phyloP scores from a whole-genome alignment of 306 rosid species.

The Citrullus mucosospermus region DNA sequence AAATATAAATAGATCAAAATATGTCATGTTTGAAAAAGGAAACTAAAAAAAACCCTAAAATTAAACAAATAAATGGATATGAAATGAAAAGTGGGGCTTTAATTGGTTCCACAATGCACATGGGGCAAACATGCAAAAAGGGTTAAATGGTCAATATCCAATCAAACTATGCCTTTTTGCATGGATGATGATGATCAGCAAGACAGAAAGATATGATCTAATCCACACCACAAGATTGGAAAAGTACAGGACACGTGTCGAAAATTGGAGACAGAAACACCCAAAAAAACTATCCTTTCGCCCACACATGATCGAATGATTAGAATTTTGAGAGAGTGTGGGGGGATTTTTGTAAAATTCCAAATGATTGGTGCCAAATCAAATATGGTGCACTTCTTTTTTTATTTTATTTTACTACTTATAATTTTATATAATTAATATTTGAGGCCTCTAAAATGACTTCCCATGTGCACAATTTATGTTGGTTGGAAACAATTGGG shows the following conservation, averaged over 20 bases:
- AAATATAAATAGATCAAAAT: too few species aligned
- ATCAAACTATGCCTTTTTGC: slow-evolving; percentile 10
- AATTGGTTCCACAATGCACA: slow-evolving; percentile 25
- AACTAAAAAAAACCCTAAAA: background rate
- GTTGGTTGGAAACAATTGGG: slow-evolving; percentile 2
- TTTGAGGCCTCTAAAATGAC: background rate
- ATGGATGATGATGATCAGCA: background rate
- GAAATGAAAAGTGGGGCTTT: background rate
- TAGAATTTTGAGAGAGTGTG: background rate
- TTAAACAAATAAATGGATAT: background rate
- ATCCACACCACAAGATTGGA: background rate
- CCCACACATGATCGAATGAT: slow-evolving; percentile 1
- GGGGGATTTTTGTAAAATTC: slow-evolving; percentile 8
- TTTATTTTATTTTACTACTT: background rate
- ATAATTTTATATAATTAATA: background rate
- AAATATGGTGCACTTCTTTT: background rate
- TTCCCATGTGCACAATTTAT: slow-evolving; percentile 2
- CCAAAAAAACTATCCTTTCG: background rate
- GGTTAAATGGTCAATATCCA: slow-evolving; percentile 20
- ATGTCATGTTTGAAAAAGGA: too few species aligned
- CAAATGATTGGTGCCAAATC: slow-evolving; percentile 4
- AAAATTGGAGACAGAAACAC: background rate
- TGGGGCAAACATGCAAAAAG: slow-evolving; percentile 30
- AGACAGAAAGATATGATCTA: background rate
- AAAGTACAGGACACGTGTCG: background rate